Conservation (phyloP, 2,329 filamentous ascomycete genomes). For the Cladosporium sp. region DNA sequence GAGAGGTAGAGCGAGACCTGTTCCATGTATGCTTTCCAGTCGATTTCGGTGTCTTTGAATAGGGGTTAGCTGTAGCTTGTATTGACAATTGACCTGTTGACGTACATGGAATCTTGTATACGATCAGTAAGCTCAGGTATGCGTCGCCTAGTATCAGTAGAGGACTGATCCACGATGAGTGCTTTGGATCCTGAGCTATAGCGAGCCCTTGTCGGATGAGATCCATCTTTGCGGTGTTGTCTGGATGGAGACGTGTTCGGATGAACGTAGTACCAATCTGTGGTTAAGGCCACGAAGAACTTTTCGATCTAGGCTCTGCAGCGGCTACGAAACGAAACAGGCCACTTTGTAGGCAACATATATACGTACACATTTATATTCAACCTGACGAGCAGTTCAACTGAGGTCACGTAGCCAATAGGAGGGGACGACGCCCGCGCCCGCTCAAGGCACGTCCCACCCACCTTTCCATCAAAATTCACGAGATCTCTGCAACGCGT, state of each 20-base stretch:
- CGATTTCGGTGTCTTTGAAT: conserved; percentile 83
- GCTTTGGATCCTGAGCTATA: conserved; percentile 50
- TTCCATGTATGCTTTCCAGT: conserved; percentile 97
- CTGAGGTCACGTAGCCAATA: conserved; percentile 6
- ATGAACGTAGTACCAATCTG: background rate
- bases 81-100: background rate
- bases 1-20: conserved; percentile 74
- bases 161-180: conserved; percentile 61
- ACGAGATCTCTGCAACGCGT: conserved; percentile 7
- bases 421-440: background rate
- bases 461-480: conserved; percentile 5
- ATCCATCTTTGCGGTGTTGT: conserved; percentile 28
- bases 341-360: background rate
- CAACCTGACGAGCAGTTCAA: background rate
- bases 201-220: conserved; percentile 33
- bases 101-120: conserved; percentile 81
- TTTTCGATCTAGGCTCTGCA: no score
- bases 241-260: background rate
- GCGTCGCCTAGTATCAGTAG: conserved; percentile 67
- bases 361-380: background rate
- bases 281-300: no score
- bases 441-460: background rate
- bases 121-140: conserved; percentile 66
- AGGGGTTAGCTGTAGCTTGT: background rate
- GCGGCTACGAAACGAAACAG: no score